phyloP scores from a whole-genome alignment of 2,329 filamentous ascomycete species.

The Periconia macrospinosa region DNA sequence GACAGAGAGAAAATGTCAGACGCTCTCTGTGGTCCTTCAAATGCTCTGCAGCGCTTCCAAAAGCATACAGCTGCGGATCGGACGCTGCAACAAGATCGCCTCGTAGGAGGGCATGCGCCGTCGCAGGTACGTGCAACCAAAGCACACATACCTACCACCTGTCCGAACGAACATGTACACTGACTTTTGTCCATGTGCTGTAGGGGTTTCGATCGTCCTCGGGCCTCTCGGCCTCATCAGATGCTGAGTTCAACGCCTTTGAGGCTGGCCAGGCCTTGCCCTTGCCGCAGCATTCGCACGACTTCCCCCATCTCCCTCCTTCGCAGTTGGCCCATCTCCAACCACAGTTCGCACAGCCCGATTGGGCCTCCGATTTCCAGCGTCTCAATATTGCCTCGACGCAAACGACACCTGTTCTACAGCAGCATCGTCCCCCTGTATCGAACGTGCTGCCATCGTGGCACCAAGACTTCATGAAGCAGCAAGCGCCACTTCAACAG shows the following conservation, averaged over 20 bases:
- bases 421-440: slow-evolving; percentile 48
- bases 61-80: slow-evolving; percentile 70
- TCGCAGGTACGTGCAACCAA: slow-evolving; percentile 52
- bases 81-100: slow-evolving; percentile 72
- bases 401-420: slow-evolving; percentile 43
- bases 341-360: slow-evolving; percentile 42
- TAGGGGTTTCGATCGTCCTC: slow-evolving; percentile 65
- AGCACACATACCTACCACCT: background rate
- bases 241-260: slow-evolving; percentile 71
- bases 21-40: slow-evolving; percentile 73
- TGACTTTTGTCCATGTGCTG: slow-evolving; percentile 12
- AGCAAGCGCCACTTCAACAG: slow-evolving; percentile 38
- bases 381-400: slow-evolving; percentile 47
- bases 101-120: slow-evolving; percentile 57
- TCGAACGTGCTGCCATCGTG: slow-evolving; percentile 47
- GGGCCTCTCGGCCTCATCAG: slow-evolving; percentile 58
- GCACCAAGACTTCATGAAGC: slow-evolving; percentile 63
- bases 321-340: slow-evolving; percentile 1
- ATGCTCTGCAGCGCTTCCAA: slow-evolving; percentile 72
- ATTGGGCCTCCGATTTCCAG: slow-evolving; percentile 56
- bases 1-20: slow-evolving; percentile 61
- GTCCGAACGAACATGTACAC: background rate
- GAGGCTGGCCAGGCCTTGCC: slow-evolving; percentile 54
- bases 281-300: slow-evolving; percentile 42
- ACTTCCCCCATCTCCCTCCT: slow-evolving; percentile 32